Conservation (phyloP, 495 filamentous ascomycete species). For the Annulohypoxylon nitens region DNA sequence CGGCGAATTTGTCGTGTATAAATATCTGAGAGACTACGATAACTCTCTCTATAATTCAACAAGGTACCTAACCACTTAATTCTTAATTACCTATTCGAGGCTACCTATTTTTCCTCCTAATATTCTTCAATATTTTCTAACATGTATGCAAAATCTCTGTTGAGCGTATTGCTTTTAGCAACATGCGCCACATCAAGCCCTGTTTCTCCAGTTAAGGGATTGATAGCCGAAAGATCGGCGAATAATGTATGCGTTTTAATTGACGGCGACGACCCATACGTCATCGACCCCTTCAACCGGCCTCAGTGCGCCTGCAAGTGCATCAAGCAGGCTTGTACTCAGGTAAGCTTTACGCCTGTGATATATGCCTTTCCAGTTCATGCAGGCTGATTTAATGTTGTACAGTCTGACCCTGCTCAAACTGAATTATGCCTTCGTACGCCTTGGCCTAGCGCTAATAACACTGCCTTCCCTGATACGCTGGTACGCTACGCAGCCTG, state of each 20-base stretch:
- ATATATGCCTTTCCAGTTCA: background rate
- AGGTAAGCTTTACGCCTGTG: constrained; percentile 17
- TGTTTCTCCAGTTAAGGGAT: background rate
- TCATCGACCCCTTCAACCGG: constrained; percentile 39
- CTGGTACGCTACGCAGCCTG: constrained; percentile 27
- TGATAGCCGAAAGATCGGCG: background rate
- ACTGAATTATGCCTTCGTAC: constrained; percentile 39
- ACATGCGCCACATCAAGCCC: constrained; percentile 20
- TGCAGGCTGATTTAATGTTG: background rate
- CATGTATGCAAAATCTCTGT: constrained; percentile 23
- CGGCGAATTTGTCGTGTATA: background rate
- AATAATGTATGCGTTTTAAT: constrained; percentile 34
- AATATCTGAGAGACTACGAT: background rate
- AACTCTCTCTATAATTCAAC: background rate
- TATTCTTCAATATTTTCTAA: background rate
- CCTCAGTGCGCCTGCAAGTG: constrained; percentile 39
- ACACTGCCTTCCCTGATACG: constrained; percentile 31
- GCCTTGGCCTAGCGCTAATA: constrained; percentile 22
- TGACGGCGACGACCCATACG: constrained; percentile 31
- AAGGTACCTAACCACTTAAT: background rate
- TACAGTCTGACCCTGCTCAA: constrained; percentile 35
- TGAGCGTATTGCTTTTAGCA: constrained; percentile 30
- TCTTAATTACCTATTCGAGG: background rate
- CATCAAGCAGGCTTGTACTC: constrained; percentile 33
- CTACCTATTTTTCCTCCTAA: too few species aligned